A percentile compares a stretch with the other conserved stretches of the same genome.
These are phyloP conservation scores for Suillus plorans DNA, from an alignment of 768 basidiomycete species.

Conservation along the genomic window DNA sequence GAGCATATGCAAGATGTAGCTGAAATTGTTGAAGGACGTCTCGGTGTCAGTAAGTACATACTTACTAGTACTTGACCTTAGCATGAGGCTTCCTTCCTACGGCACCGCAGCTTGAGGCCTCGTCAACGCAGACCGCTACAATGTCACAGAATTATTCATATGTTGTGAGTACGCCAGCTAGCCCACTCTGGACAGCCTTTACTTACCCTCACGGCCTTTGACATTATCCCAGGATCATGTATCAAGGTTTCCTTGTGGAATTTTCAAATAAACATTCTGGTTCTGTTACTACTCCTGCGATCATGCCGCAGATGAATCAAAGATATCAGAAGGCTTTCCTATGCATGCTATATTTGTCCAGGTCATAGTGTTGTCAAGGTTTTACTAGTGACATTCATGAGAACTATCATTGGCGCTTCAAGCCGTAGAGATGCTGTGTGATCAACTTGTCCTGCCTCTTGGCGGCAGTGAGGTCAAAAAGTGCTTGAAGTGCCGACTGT, in stretches of 20 bases:
- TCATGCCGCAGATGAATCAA: neutral
- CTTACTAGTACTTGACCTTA: too few species aligned
- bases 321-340: constrained; percentile 1
- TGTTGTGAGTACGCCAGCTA: neutral
- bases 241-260: neutral
- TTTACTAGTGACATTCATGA: neutral
- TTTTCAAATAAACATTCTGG: neutral
- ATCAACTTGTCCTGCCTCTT: neutral
- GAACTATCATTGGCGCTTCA: neutral
- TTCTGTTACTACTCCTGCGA: neutral
- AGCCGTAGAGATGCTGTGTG: neutral
- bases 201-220: neutral
- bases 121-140: neutral
- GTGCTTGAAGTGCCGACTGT: neutral
- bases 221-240: too few species aligned
- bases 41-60: too few species aligned
- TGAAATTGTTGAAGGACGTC: too few species aligned
- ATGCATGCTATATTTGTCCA: neutral
- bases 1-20: too few species aligned
- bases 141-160: neutral
- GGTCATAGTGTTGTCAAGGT: neutral
- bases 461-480: neutral
- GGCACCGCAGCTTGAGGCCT: neutral
- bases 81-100: neutral
- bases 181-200: neutral